Evolutionary conservation across 768 basidiomycete genomes (phyloP), one percentile per base, ranked within the genome.

Genomic region (Hypholoma sublateritium): DNA sequence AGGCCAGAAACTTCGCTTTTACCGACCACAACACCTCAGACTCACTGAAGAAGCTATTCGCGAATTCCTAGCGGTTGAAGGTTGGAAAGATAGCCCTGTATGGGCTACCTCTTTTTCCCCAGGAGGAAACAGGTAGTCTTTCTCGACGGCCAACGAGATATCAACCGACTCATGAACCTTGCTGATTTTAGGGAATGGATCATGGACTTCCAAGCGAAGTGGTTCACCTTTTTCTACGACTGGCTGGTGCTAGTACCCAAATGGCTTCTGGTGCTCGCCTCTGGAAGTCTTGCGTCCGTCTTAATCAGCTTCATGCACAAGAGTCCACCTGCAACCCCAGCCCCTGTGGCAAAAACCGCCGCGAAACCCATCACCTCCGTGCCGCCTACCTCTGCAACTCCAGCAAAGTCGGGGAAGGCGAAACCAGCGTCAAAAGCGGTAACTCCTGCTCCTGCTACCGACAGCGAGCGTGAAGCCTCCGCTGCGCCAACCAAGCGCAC

Each of bases 1-100:
- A 28, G 93, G 92, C 28, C 78, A 83, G 63, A 83, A 82, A 2
- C 80, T 96, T n/a, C 87, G 93, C 17, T 96, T 95, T 77, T 88
- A 90, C 69, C 79, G 77, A 57, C 80, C 88, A 5, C 77, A 80
- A 13, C 78, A 84, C 45, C 72, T 93, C 55, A 80, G 86, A 55
- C 71, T 91, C 5, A 78, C 74, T 28, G 77, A 81, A 3, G 85
- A 86, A 17, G 69, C 80, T 16, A 67, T 96, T 39, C 84, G 85
- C 50, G 76, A 81, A 50, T 92, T 89, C 70, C 73, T 96, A 56
- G 75, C 77, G 60, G 75, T 80, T 11, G 87, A 89, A 57, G 78
- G 69, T 17, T 95, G 85, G 83, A 76, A 77, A 55, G 65, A 75
- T 3, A 81, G 82, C n/a, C 75, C 82, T 6, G 82, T 86, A 2